phyloP scores from a whole-genome alignment of 139 green algal genomes.

The Volvox reticuliferus region DNA sequence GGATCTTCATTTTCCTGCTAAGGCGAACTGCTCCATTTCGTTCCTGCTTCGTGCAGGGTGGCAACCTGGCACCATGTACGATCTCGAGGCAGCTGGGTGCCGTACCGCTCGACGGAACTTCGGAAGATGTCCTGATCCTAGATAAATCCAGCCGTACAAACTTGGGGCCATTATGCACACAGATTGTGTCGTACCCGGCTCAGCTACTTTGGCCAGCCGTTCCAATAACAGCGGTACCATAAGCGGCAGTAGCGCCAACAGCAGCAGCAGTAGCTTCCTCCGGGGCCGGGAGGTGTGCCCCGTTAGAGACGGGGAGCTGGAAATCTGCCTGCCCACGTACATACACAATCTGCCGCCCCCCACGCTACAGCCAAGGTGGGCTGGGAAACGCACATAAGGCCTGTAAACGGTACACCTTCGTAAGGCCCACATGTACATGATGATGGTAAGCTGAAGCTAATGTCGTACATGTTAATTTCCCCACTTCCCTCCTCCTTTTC shows the following conservation, averaged over 20 bases:
- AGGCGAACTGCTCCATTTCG: too few relatives aligned
- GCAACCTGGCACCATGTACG: neutral
- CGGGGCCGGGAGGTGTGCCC: constrained; percentile 27
- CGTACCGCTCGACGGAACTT: neutral
- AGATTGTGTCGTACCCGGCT: constrained; percentile 19
- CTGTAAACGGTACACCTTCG: too few relatives aligned
- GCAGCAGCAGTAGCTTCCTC: neutral
- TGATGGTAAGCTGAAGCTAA: too few relatives aligned
- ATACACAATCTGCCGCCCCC: constrained; percentile 12
- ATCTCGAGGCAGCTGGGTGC: neutral
- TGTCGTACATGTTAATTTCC: too few relatives aligned
- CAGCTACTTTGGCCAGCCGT: neutral
- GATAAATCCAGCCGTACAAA: neutral
- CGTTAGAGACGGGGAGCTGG: neutral
- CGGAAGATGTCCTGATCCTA: neutral
- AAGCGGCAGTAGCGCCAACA: neutral
- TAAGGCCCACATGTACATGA: too few relatives aligned
- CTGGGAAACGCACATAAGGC: too few relatives aligned
- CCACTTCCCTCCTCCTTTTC: too few relatives aligned
- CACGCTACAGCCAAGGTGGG: constrained; percentile 43
- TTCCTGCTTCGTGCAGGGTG: neutral
- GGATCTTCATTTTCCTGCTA: too few relatives aligned
- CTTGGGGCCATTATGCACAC: neutral
- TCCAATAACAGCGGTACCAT: neutral
- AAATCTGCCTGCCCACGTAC: constrained; percentile 15